A percentile compares a stretch with the other conserved stretches of the same genome.
Conservation (phyloP, 192 early-diverging fungal genomes). For the Jimgerdemannia lactiflua region DNA sequence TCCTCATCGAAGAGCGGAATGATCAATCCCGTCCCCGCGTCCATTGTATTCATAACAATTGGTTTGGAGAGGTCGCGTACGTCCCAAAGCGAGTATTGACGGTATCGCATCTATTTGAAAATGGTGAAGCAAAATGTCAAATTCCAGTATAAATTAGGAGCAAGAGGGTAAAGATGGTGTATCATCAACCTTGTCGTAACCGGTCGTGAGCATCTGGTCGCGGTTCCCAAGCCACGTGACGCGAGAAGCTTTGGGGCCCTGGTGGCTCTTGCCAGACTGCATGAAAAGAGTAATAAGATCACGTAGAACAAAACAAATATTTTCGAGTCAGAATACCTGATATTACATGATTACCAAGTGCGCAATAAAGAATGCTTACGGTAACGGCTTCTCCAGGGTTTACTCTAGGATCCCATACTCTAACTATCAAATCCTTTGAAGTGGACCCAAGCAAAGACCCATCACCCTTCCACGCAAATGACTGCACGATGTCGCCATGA, state of each 20-base stretch:
- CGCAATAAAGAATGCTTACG: neutral
- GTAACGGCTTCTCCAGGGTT: neutral
- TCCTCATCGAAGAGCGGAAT: slow-evolving; percentile 80
- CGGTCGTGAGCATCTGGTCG: slow-evolving; percentile 65
- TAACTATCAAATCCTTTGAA: slow-evolving; percentile 51
- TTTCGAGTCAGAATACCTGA: no score
- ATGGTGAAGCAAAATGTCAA: neutral
- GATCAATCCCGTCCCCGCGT: slow-evolving; percentile 67
- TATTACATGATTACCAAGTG: neutral
- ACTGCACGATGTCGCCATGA: slow-evolving; percentile 44
- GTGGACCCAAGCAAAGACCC: slow-evolving; percentile 50
- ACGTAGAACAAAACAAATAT: neutral
- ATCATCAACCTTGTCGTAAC: slow-evolving; percentile 54
- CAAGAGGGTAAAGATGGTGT: neutral
- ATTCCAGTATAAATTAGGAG: neutral
- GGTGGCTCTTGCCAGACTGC: slow-evolving; percentile 47
- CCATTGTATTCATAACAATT: slow-evolving; percentile 54
- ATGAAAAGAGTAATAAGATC: neutral
- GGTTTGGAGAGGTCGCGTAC: slow-evolving; percentile 56
- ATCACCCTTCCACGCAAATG: slow-evolving; percentile 59
- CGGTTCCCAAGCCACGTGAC: slow-evolving; percentile 68
- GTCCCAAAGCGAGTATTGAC: slow-evolving; percentile 80
- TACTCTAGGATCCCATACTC: slow-evolving; percentile 60
- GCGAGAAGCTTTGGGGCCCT: slow-evolving; percentile 62
- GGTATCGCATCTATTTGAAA: slow-evolving; percentile 44